Evolutionary conservation across 805 yeast species (phyloP), one percentile per base, ranked within the genome.

Genomic region (Alloascoidea africana): DNA sequence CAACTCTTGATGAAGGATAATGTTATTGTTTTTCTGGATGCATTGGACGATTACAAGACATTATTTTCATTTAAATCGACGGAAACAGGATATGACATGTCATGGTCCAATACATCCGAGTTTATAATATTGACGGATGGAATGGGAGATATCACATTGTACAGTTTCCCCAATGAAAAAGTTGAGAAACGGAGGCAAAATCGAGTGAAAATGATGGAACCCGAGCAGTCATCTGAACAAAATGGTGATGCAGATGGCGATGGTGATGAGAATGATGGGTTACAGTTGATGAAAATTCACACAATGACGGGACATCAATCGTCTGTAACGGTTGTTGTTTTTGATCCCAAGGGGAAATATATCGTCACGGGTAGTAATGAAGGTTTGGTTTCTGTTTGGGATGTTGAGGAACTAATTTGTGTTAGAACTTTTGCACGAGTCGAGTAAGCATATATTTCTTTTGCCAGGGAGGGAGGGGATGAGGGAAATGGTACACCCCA

Each of bases 361-460:
- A 40, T 77, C 6, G 64, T 67, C 2, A 65, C 65, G 2, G 84
- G 81, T 0, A 60, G 76, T 14, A 65, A 63, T 39, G 81, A 73
- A 42, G 80, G 80, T 17, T 60, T 67, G 14, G 62, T 70, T 4
- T 61, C 73, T 14, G 32, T 70, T 6, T 73, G 77, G 76, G 56
- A 59, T 32, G 49, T 66, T 4, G 41, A 49, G 1, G 58, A 60
- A 17, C 52, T 70, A 53, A 52, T 61, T 38, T 56, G 59, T 35
- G 40, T 48, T n/a, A 49, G 51, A 27, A 63, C 66, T 0, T 46
- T 67, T 8, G 51, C 66, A 27, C 45, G 56, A n/a, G 51, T 60
- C 2, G 71, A 66, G 47, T 39, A 45, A 43, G 42, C 14, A 11
- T n/a, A 11, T 8, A 14, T 14, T 11, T 11, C 15, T 32, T 32